Conservation (phyloP, 192 early-diverging fungal species). For the Podila epigama region DNA sequence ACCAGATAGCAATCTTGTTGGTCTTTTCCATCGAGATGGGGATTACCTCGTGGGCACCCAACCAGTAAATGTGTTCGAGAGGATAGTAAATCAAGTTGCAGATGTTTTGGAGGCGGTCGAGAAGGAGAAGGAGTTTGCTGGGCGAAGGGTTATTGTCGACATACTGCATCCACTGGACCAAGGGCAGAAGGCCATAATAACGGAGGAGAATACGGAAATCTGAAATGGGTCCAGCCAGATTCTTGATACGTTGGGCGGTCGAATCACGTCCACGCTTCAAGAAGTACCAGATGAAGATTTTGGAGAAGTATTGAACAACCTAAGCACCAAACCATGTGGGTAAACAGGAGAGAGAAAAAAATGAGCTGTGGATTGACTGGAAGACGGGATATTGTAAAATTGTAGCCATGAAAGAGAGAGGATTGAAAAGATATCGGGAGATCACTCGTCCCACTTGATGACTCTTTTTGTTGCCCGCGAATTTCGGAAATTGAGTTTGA, state of each 20-base stretch:
- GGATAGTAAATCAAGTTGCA: conserved; percentile 92
- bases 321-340: conserved; percentile 35
- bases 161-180: conserved; percentile 87
- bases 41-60: conserved; percentile 86
- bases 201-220: conserved; percentile 95
- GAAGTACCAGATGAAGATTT: conserved; percentile 85
- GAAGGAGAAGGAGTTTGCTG: conserved; percentile 63
- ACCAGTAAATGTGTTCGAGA: conserved; percentile 96
- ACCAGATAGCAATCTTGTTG: conserved; percentile 89
- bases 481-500: too few species aligned
- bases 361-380: neutral
- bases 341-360: neutral
- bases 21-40: conserved; percentile 74
- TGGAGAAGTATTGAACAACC: conserved; percentile 92
- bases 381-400: too few species aligned
- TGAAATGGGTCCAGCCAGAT: conserved; percentile 84
- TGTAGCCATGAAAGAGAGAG: too few species aligned
- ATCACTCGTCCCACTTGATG: too few species aligned
- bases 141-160: conserved; percentile 78
- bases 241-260: conserved; percentile 74
- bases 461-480: too few species aligned
- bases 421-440: too few species aligned
- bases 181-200: conserved; percentile 79
- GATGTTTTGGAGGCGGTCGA: conserved; percentile 90
- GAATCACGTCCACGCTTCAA: conserved; percentile 64